Percentiles rank a stretch among this genome's conserved stretches.
These are phyloP conservation scores for Leptodontidium sp. DNA, from an alignment of 2,329 filamentous ascomycete genomes.

Conservation along the genomic window DNA sequence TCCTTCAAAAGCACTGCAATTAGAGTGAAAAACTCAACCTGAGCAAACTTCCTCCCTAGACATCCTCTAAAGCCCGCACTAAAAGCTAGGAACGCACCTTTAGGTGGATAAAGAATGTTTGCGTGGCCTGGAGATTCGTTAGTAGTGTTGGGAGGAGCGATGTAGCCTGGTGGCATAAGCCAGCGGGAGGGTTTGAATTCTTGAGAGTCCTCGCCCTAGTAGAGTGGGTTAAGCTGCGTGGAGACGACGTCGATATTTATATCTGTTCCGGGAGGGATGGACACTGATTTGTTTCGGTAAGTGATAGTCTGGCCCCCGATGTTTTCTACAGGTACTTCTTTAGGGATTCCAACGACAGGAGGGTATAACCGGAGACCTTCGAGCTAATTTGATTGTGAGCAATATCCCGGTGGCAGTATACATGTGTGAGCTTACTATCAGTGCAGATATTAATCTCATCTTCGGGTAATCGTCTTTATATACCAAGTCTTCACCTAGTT, in stretches of 20 bases:
- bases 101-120: slow-evolving; percentile 35
- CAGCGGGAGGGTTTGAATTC: slow-evolving; percentile 32
- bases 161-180: slow-evolving; percentile 32
- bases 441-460: slow-evolving; percentile 49
- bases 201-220: slow-evolving; percentile 27
- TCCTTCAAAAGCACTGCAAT: slow-evolving; percentile 38
- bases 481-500: slow-evolving; percentile 44
- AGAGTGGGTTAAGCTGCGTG: slow-evolving; percentile 28
- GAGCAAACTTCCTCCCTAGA: slow-evolving; percentile 47
- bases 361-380: slow-evolving; percentile 62
- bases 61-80: slow-evolving; percentile 48
- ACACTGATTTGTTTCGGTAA: slow-evolving; percentile 22
- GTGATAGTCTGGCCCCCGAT: slow-evolving; percentile 22
- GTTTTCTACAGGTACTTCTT: slow-evolving; percentile 45
- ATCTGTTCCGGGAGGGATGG: slow-evolving; percentile 28
- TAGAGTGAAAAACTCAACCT: slow-evolving; percentile 46
- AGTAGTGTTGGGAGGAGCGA: slow-evolving; percentile 25
- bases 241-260: slow-evolving; percentile 30
- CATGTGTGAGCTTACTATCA: slow-evolving; percentile 43
- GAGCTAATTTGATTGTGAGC: slow-evolving; percentile 32
- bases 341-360: slow-evolving; percentile 63
- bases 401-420: background rate
- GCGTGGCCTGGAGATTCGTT: slow-evolving; percentile 30
- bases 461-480: slow-evolving; percentile 49
- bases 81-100: slow-evolving; percentile 47